Base-by-base conservation (phyloP, 345 rosid genomes). In the Arabidopsis arenosa region DNA sequence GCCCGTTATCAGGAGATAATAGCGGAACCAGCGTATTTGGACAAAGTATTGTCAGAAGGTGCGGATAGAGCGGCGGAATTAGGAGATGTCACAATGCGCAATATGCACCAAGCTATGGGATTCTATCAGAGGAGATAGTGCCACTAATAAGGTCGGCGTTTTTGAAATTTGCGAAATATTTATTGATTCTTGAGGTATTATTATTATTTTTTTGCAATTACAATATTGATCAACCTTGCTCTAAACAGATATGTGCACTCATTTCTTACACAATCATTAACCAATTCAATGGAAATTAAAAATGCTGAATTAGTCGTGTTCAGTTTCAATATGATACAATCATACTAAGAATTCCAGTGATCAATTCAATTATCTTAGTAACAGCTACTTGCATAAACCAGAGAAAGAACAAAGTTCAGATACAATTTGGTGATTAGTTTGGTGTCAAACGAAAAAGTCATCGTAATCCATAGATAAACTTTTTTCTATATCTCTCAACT, bases 81-180 rank as follows among this genome's bases (percentile, higher is more conserved):
- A 79, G 93, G 89, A 0, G 90, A 85, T 79, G 79, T 65, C 45
- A 93, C 92, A 57, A 77, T 91, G 75, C 79, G 60, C 58, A 84
- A 90, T 71, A 79, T 90, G 61, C 72, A 78, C 72, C 96, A 90
- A 68, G 96, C 97, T 21, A 93, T 90, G 97, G 93, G 98, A 73
- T 88, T 89, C 73, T 75, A 83, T 74, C 82, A 4, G 3, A 57
- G 35, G 52, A 32, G 44, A 36, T 71, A 71, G 67, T 35, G 0
- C 36, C 30, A 23, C 26, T 23, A 23, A 1, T 23, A 23, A 23
- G 26, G 47, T 13, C 35, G 9, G 35, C 7, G 2, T 51, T 66
- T 33, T 44, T 32, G 12, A 69, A 26, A 23, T 47, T 47, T 47
- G 7, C 68, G 2, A n/a, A 23, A 48, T 39, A 13, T 39, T 72